Base-by-base conservation (phyloP, 2,329 filamentous ascomycete species). In the Aspergillus piperis region DNA sequence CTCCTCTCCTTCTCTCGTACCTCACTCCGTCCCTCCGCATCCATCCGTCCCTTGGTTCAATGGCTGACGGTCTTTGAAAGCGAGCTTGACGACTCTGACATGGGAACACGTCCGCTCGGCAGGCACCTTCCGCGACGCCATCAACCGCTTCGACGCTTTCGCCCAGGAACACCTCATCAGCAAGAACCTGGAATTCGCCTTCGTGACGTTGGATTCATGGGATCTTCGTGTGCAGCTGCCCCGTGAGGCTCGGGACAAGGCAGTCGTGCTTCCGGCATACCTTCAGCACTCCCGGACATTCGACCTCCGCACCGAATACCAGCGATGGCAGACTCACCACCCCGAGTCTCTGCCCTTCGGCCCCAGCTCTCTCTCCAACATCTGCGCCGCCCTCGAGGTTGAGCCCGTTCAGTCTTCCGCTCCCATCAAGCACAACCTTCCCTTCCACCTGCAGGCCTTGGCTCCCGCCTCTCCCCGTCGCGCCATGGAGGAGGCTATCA, bases 61-160 rank as follows among this genome's bases (percentile, higher is more conserved):
- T 70, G 64, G 64, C 68, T 71, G 65, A 70, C 66, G 58, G 59
- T 67, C 64, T 62, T 61, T 58, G 76, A 60, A 62, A 97, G 93
- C 95, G 75, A 97, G 93, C 82, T 84, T 99, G 77, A 99, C 95
- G 49, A 99, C 95, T 67, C 83, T 99, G 71, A 98, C 95, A 57
- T 99, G 95, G 95, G 95, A 99, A 79, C 94, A 99, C 82, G 95
- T 99, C 76, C 90, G 94, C 76, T 96, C 94, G 78, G 94, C 95
- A 76, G 95, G 95, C 68, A 94, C 92, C 68, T 99, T 98, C 86
- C 89, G 94, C 71, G 95, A 98, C 80, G 95, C 95, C 68, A 90
- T 99, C 81, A 91, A 90, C 79, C 91, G 92, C 70, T 97, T 99
- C 80, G 93, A 96, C 79, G 84, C 89, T 65, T 99, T 97, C 77